These are phyloP conservation scores for Lodderomyces jiufengensis DNA, from an alignment of 1,139 yeast genomes.

Conservation along the genomic window DNA sequence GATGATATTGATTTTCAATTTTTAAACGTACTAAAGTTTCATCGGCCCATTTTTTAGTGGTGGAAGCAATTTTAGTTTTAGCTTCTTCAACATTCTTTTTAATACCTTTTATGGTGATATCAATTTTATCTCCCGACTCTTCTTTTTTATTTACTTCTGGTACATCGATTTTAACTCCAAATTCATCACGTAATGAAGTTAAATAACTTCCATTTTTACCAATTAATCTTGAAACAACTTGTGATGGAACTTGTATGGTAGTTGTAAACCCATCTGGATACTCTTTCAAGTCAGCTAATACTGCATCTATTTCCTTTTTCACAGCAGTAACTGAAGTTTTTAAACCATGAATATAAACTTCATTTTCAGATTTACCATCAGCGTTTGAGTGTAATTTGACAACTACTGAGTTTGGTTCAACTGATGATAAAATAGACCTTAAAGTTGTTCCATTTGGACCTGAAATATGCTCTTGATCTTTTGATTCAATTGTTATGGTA, in stretches of 20 bases:
- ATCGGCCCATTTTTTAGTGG: slow-evolving; percentile 80
- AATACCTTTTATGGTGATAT: slow-evolving; percentile 67
- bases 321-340: slow-evolving; percentile 53
- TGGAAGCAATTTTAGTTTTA: slow-evolving; percentile 51
- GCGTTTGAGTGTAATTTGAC: slow-evolving; percentile 41
- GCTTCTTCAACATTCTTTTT: slow-evolving; percentile 79
- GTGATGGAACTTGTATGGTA: slow-evolving; percentile 59
- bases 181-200: slow-evolving; percentile 69
- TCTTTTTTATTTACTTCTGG: slow-evolving; percentile 24
- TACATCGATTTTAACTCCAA: slow-evolving; percentile 75
- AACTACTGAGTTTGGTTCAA: slow-evolving; percentile 37
- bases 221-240: slow-evolving; percentile 72
- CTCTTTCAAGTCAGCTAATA: slow-evolving; percentile 63
- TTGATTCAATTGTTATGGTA: slow-evolving; percentile 49
- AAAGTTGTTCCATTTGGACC: slow-evolving; percentile 62
- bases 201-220: slow-evolving; percentile 85
- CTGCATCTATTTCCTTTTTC: slow-evolving; percentile 48
- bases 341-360: slow-evolving; percentile 62
- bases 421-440: slow-evolving; percentile 41
- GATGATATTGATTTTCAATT: slow-evolving; percentile 76
- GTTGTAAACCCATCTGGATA: slow-evolving; percentile 57
- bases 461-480: slow-evolving; percentile 53
- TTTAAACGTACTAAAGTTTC: slow-evolving; percentile 62
- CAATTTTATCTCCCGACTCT: slow-evolving; percentile 46
- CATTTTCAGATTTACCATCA: slow-evolving; percentile 44